These are phyloP conservation scores for Henckelia pumila DNA, from an alignment of 257 asterid genomes.

Conservation along the genomic window DNA sequence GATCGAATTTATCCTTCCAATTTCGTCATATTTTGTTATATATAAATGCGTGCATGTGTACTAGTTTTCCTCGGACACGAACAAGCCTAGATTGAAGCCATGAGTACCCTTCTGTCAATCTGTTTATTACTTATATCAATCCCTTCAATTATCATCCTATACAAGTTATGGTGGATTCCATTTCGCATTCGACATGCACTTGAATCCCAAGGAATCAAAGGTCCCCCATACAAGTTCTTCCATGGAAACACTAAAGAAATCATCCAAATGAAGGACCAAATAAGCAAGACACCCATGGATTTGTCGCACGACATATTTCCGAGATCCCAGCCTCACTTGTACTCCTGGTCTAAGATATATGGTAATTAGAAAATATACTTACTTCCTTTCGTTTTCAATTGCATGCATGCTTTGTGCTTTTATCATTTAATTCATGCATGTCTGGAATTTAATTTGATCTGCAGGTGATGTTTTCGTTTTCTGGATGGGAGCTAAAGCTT, in stretches of 20 bases:
- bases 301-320: slow-evolving; percentile 51
- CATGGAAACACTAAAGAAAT: slow-evolving; percentile 22
- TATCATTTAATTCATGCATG: no score
- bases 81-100: not conserved
- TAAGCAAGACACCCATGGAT: slow-evolving; percentile 23
- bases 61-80: no score
- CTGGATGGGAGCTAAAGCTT: slow-evolving; percentile 50
- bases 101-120: not conserved
- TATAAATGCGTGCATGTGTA: no score
- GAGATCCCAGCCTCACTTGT: slow-evolving; percentile 45
- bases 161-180: slow-evolving; percentile 15
- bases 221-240: slow-evolving; percentile 16
- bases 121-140: not conserved
- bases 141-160: not conserved
- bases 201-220: slow-evolving; percentile 17
- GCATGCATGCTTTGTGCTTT: not conserved
- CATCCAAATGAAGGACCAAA: slow-evolving; percentile 1
- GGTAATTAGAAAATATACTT: slow-evolving; percentile 36
- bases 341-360: slow-evolving; percentile 46
- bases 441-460: no score
- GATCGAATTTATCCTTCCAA: no score
- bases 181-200: not conserved
- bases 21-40: no score
- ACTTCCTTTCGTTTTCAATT: not conserved
- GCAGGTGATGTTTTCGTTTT: slow-evolving; percentile 43